Conservation (phyloP, 2,329 filamentous ascomycete species). For the Monilinia polystroma region DNA sequence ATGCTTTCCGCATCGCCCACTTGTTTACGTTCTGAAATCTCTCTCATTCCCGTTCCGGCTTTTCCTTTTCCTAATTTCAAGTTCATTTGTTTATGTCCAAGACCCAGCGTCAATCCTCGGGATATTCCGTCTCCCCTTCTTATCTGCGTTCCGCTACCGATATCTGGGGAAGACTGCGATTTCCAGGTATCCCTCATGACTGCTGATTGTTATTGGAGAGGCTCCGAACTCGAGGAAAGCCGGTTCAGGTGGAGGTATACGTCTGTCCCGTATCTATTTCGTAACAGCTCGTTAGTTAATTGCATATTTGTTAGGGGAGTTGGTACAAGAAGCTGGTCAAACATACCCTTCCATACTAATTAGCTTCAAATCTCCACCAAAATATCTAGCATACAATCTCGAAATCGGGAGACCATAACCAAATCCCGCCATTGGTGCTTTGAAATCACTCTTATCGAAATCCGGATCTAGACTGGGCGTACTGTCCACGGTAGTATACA, state of each 20-base stretch:
- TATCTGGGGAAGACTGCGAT: constrained; percentile 5
- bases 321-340: constrained; percentile 13
- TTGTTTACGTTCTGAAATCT: constrained; percentile 84
- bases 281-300: constrained; percentile 29
- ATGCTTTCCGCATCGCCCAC: constrained; percentile 83
- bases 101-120: constrained; percentile 62
- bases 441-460: constrained; percentile 99
- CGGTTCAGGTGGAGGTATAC: constrained; percentile 98
- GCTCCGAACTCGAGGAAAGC: constrained; percentile 91
- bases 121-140: constrained; percentile 50
- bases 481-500: constrained; percentile 98
- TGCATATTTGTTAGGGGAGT: constrained; percentile 16
- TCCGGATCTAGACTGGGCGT: constrained; percentile 94
- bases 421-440: constrained; percentile 98
- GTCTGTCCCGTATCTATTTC: constrained; percentile 84
- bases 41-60: constrained; percentile 45
- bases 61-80: constrained; percentile 63
- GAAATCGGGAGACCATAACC: constrained; percentile 97
- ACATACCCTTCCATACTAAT: constrained; percentile 99
- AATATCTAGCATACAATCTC: constrained; percentile 91
- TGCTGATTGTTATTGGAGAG: constrained; percentile 82
- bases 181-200: constrained; percentile 69
- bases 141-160: neutral
- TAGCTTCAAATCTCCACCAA: constrained; percentile 93
- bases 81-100: constrained; percentile 55